Evolutionary conservation across 2,329 filamentous ascomycete genomes (phyloP), one percentile per base, ranked within the genome.

Genomic region (Ceratocystis variospora): DNA sequence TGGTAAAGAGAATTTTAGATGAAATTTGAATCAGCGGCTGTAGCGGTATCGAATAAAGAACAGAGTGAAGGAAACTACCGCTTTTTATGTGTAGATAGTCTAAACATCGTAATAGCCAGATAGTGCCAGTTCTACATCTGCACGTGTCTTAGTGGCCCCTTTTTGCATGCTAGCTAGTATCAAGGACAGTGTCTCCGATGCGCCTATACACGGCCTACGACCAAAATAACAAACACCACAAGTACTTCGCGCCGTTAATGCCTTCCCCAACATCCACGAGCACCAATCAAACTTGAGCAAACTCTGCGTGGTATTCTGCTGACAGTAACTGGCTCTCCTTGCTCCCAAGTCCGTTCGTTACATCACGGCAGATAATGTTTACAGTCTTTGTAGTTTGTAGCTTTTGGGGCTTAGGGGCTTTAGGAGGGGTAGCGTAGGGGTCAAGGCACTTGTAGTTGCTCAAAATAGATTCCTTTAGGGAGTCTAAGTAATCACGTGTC

Each of bases 1-100:
- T 59, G 37, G 1, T 10, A 19, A 46, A 12, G 28, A 41, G 41
- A 46, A 61, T 15, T 65, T 25, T 33, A 10, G 19, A 44, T n/a
- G 63, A 22, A 48, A 37, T 12, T 37, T 33, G 33, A 19, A 46
- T 45, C 31, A 44, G 17, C n/a, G 28, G 17, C 7, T 59, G 55
- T 59, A 37, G 31, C 12, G 33, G n/a, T 33, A n/a, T n/a, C 28
- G 33, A 19, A 8, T 2, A 37, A 59, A 59, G 15, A 37, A 37
- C 15, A 59, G 17, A 59, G 55, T 37, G 28, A 59, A 31, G 55
- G 55, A 59, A 37, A 33, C 55, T 31, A 59, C n/a, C 33, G 55
- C 55, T 31, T 59, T 59, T 59, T 59, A 59, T 59, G 28, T 33
- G 55, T 59, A 59, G 55, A 59, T 59, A 59, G 28, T 59, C 37